Percentiles rank a stretch among this genome's conserved stretches.
These are phyloP conservation scores for Colletotrichum lupini DNA, from an alignment of 2,329 filamentous ascomycete genomes.

Conservation along the genomic window DNA sequence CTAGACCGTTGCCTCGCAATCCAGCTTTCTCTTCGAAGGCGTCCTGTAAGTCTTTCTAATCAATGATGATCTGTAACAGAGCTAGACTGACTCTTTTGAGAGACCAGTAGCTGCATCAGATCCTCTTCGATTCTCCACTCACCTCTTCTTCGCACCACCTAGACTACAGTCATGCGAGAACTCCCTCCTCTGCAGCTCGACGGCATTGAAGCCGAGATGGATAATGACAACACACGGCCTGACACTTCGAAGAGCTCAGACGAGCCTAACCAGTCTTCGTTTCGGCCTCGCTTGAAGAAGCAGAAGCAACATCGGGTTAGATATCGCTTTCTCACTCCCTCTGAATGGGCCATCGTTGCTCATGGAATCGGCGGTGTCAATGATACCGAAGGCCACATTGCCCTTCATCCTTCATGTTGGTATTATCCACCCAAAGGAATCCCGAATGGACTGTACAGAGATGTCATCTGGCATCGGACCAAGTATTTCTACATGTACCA, in stretches of 20 bases:
- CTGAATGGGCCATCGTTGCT: slow-evolving; percentile 60
- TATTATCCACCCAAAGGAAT: slow-evolving; percentile 61
- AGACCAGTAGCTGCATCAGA: background rate
- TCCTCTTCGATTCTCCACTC: background rate
- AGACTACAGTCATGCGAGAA: slow-evolving; percentile 8
- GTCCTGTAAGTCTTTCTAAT: background rate
- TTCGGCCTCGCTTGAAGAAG: background rate
- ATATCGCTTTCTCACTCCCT: slow-evolving; percentile 54
- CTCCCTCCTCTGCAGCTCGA: slow-evolving; percentile 32
- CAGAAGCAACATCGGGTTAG: slow-evolving; percentile 21
- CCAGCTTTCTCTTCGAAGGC: background rate
- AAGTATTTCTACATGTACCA: slow-evolving; percentile 59
- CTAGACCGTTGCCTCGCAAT: background rate
- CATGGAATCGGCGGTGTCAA: slow-evolving; percentile 58
- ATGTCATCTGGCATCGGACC: slow-evolving; percentile 56
- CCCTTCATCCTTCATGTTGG: slow-evolving; percentile 54
- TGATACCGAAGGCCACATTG: slow-evolving; percentile 55
- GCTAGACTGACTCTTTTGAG: background rate
- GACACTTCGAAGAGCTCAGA: background rate
- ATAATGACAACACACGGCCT: background rate
- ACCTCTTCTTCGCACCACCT: background rate
- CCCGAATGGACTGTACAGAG: slow-evolving; percentile 60
- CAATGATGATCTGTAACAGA: background rate
- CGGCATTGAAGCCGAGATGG: slow-evolving; percentile 25
- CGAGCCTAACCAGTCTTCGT: background rate